A percentile compares a stretch with the other conserved stretches of the same genome.
Evolutionary conservation across 371 early-diverging fungal species (phyloP).

Genomic region (Catenaria anguillulae): DNA sequence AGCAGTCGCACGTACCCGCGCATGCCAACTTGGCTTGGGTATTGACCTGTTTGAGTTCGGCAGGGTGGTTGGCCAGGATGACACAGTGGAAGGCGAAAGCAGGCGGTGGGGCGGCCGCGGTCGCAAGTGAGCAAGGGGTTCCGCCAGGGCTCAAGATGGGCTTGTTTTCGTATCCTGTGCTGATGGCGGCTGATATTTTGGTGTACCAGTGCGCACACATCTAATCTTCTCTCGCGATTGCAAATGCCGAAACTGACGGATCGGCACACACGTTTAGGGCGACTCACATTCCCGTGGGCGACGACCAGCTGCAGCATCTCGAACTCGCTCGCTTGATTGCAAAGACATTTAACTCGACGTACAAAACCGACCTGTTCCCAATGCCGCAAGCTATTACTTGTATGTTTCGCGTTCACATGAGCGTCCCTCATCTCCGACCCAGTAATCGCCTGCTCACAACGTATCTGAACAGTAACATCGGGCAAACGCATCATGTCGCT

Average conservation of each 20-base stretch:
- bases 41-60: constrained; percentile 65
- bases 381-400: constrained; percentile 50
- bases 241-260: neutral
- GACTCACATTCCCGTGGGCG: constrained; percentile 83
- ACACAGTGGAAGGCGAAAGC: constrained; percentile 78
- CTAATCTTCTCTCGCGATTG: neutral
- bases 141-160: constrained; percentile 51
- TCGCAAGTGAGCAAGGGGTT: neutral
- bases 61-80: constrained; percentile 82
- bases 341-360: constrained; percentile 51
- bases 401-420: constrained; percentile 12
- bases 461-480: constrained; percentile 17
- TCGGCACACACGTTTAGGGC: constrained; percentile 34
- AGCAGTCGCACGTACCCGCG: constrained; percentile 57
- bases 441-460: no score
- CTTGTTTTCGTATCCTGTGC: constrained; percentile 76
- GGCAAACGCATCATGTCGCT: constrained; percentile 75
- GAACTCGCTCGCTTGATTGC: constrained; percentile 70
- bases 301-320: constrained; percentile 84
- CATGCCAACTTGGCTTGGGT: constrained; percentile 81
- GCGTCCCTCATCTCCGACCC: neutral
- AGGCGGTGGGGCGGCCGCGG: neutral
- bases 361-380: constrained; percentile 40
- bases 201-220: constrained; percentile 48
- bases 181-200: constrained; percentile 89